A percentile compares a stretch with the other conserved stretches of the same genome.
phyloP scores from a whole-genome alignment of 768 basidiomycete genomes.

The Macrolepiota fuliginosa region DNA sequence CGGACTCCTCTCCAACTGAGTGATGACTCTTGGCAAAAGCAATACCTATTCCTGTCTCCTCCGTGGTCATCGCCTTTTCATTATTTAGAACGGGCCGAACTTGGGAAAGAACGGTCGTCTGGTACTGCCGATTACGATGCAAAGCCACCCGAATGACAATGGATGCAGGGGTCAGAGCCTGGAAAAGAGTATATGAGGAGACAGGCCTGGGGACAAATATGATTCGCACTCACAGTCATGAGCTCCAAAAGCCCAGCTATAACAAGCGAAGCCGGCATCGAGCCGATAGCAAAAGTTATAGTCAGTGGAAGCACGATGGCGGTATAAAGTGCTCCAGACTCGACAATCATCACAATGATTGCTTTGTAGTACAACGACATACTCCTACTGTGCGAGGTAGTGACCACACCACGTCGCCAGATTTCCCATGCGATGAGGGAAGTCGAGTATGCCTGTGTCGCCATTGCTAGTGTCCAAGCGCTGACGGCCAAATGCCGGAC shows the following conservation, averaged over 20 bases:
- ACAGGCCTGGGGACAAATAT: neutral
- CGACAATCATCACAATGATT: neutral
- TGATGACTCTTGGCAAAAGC: neutral
- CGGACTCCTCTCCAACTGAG: neutral
- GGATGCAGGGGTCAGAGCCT: neutral
- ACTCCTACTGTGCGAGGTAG: neutral
- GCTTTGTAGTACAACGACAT: neutral
- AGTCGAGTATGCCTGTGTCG: neutral
- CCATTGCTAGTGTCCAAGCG: neutral
- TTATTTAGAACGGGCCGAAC: neutral
- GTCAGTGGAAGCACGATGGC: neutral
- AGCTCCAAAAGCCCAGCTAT: neutral
- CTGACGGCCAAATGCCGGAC: neutral
- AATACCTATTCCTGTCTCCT: neutral
- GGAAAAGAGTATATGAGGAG: neutral
- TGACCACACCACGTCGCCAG: neutral
- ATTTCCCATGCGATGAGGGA: neutral
- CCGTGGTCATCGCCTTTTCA: neutral
- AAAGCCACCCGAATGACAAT: neutral
- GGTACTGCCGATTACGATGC: neutral
- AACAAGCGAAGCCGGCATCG: neutral
- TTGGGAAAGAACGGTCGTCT: neutral
- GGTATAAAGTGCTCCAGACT: slow-evolving; percentile 3
- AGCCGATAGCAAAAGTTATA: neutral
- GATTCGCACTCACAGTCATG: neutral